Percentiles rank a stretch among this genome's conserved stretches.
Evolutionary conservation across 257 asterid genomes (phyloP).

Genomic region (Cruciata laevipes): DNA sequence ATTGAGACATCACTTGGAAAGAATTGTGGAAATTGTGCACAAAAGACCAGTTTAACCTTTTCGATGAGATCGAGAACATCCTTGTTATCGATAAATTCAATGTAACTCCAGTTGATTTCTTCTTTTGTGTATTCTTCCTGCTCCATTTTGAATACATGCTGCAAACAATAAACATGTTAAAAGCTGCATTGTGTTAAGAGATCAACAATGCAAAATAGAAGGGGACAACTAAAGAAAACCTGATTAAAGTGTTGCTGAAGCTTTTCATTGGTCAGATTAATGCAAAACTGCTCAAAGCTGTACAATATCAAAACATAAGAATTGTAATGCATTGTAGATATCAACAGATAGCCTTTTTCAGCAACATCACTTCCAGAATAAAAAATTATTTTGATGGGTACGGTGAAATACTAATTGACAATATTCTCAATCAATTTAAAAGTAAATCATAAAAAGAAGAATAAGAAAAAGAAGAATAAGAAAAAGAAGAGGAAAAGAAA

Average conservation of each 20-base stretch:
- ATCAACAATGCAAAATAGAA: slow-evolving; percentile 8
- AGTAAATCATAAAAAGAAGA: neutral
- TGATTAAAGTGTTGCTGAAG: slow-evolving; percentile 99
- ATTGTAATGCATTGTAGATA: slow-evolving; percentile 1
- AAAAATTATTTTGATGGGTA: neutral
- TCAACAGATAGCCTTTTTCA: slow-evolving; percentile 7
- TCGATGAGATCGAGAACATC: slow-evolving; percentile 91
- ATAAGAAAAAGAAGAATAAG: neutral
- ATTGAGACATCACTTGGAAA: neutral
- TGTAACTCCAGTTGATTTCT: slow-evolving; percentile 99
- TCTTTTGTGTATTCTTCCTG: slow-evolving; percentile 99
- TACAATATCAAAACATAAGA: slow-evolving; percentile 19
- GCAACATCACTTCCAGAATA: neutral
- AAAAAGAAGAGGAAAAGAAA: neutral
- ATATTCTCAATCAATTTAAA: neutral
- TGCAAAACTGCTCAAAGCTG: slow-evolving; percentile 98
- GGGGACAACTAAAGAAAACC: slow-evolving; percentile 35
- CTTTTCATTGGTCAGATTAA: slow-evolving; percentile 94
- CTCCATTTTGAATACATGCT: slow-evolving; percentile 99
- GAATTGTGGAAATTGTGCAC: neutral
- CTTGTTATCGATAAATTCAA: slow-evolving; percentile 96
- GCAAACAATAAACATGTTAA: slow-evolving; percentile 28
- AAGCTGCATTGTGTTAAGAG: slow-evolving; percentile 11
- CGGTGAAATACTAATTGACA: no score
- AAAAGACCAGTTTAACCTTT: slow-evolving; percentile 48